Percentiles rank a stretch among this genome's conserved stretches.
Conservation (phyloP, 768 basidiomycete genomes). For the Mycena rosella region DNA sequence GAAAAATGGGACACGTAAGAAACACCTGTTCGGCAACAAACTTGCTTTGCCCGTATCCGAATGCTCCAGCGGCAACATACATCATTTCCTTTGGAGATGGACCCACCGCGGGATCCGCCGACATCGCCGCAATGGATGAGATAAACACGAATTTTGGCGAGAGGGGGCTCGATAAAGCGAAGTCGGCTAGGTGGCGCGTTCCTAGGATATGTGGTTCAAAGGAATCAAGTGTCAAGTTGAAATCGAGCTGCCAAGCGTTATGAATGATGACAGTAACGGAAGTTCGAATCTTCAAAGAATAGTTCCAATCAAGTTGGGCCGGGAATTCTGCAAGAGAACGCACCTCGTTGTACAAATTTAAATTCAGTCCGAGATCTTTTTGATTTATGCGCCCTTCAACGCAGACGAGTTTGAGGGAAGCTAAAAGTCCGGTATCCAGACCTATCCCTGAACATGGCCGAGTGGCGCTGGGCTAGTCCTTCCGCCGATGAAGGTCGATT, state of each 20-base stretch:
- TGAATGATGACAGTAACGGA: slow-evolving; percentile 50
- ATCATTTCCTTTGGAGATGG: slow-evolving; percentile 29
- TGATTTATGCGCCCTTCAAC: slow-evolving; percentile 42
- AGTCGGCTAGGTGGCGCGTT: slow-evolving; percentile 55
- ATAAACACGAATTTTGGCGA: slow-evolving; percentile 29
- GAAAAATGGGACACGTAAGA: neutral
- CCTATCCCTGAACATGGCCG: slow-evolving; percentile 42
- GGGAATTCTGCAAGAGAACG: neutral
- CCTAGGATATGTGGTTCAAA: slow-evolving; percentile 59
- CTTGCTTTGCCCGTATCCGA: slow-evolving; percentile 21
- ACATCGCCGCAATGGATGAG: slow-evolving; percentile 32
- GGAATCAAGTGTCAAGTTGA: slow-evolving; percentile 56
- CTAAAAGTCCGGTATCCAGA: slow-evolving; percentile 41
- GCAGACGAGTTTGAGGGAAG: slow-evolving; percentile 41
- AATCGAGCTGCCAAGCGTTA: slow-evolving; percentile 63
- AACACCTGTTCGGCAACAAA: slow-evolving; percentile 36
- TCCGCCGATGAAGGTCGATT: slow-evolving; percentile 42
- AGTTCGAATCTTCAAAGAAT: slow-evolving; percentile 37
- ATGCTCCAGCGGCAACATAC: neutral
- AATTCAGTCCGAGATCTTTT: slow-evolving; percentile 40
- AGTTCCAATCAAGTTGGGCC: too few relatives aligned
- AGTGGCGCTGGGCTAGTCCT: slow-evolving; percentile 36
- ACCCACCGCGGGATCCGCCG: slow-evolving; percentile 27
- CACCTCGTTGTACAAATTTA: slow-evolving; percentile 38
- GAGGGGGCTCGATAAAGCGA: slow-evolving; percentile 41